Evolutionary conservation across 768 basidiomycete species (phyloP), one percentile per base, ranked within the genome.

Genomic region (Favolaschia claudopus): DNA sequence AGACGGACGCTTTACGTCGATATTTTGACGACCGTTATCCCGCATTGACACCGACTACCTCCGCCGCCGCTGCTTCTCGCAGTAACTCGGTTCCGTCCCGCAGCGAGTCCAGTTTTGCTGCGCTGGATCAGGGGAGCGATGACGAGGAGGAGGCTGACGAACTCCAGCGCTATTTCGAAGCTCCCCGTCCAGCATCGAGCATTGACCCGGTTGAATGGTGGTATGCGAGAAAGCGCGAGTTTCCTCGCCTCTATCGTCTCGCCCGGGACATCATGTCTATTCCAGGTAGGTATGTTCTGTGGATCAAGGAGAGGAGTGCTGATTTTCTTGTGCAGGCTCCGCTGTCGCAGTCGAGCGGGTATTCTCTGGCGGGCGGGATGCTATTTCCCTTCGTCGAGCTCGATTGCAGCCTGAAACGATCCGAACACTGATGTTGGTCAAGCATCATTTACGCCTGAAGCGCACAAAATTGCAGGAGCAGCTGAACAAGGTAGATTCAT

Each of bases 201-300:
- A 31, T 27, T 5, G 44, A 57, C 34, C 55, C 38, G 7, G 24
- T 47, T 24, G 20, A 27, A 29, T 52, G 40, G 58, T 52, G 58
- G 58, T 32, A 33, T 17, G 50, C 50, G 15, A 10, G 45, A 9
- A 37, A 39, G 22, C 27, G 4, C 4, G 42, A 45, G 24, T 53
- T 45, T 28, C 58, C 50, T 2, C 42, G 34, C 17, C 43, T 59
- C 3, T 59, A 59, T 42, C 34, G 34, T 14, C 42, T 59, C 8
- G 58, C 58, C 15, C 58, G 58, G 15, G 58, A 59, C 42, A 45
- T 59, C 36, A 44, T 45, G 42, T 24, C 31, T n/a, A 58, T 58
- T 17, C 55, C 55, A 17, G 55, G 55, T 57, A 29, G 8, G 55
- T 19, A 15, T 32, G 24, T 47, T 20, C 25, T 29, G 20, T 20